Evolutionary conservation across 2,329 filamentous ascomycete species (phyloP).

Genomic region (Fusarium sp.): DNA sequence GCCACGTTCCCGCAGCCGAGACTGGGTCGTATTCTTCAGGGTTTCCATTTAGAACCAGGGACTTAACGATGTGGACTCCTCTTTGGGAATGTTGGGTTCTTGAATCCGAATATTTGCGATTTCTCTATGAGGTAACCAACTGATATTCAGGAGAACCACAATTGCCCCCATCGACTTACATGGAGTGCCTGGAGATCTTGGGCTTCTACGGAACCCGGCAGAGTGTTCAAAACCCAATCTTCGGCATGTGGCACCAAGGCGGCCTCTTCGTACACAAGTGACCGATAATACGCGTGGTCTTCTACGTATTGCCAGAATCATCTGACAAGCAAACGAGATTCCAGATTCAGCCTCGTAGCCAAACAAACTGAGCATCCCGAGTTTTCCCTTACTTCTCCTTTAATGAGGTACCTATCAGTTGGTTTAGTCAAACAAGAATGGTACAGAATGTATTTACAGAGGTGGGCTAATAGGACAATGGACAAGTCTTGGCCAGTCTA

Average conservation of each 20-base stretch:
- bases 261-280: conserved; percentile 9
- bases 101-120: conserved; percentile 8
- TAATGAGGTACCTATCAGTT: not conserved
- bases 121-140: conserved; percentile 37
- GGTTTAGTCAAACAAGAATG: not conserved
- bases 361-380: not conserved
- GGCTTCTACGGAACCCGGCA: conserved; percentile 18
- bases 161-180: conserved; percentile 20
- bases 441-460: not conserved
- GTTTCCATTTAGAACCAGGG: conserved; percentile 16
- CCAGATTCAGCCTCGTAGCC: conserved; percentile 7
- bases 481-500: not conserved
- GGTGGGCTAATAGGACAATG: not conserved
- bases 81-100: conserved; percentile 16
- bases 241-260: conserved; percentile 25
- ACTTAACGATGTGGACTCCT: conserved; percentile 18
- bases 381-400: conserved; percentile 5
- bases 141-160: conserved; percentile 21
- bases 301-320: not conserved
- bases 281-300: conserved; percentile 14
- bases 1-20: conserved; percentile 39
- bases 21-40: conserved; percentile 33
- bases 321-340: conserved; percentile 8
- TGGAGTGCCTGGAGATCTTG: conserved; percentile 14
- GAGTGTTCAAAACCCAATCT: conserved; percentile 8